Evolutionary conservation across 352 stramenopile genomes (phyloP).

Genomic region (Saprolegnia parasitica): DNA sequence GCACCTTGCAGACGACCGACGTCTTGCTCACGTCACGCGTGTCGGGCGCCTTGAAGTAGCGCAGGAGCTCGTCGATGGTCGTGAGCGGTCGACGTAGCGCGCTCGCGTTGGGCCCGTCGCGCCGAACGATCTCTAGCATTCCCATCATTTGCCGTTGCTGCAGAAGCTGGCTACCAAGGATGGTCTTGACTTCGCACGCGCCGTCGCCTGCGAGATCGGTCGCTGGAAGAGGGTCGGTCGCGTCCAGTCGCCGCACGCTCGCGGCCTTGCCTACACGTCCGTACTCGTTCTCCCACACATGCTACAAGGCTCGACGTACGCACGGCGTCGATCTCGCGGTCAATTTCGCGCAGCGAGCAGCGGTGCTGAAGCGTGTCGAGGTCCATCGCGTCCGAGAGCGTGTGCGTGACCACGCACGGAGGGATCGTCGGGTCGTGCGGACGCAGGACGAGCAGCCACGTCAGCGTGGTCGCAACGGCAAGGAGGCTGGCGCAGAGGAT

Average conservation of each 20-base stretch:
- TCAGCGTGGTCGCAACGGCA: neutral
- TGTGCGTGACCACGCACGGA: neutral
- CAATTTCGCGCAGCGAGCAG: conserved; percentile 15
- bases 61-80: conserved; percentile 6
- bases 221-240: neutral
- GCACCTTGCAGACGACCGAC: conserved; percentile 18
- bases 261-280: neutral
- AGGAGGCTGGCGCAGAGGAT: neutral
- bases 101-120: neutral
- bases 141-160: neutral
- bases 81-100: neutral
- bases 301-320: too few species aligned
- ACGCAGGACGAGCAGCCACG: neutral
- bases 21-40: conserved; percentile 22
- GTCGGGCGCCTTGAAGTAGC: conserved; percentile 7
- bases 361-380: neutral
- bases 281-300: too few species aligned
- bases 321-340: conserved; percentile 12
- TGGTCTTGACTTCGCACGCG: neutral
- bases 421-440: neutral
- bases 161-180: neutral
- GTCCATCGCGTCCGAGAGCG: neutral
- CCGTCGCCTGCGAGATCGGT: neutral
- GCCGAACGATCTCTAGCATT: neutral
- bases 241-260: neutral